Conservation (phyloP, 768 basidiomycete species). For the Dictyophora rubrovolvata region DNA sequence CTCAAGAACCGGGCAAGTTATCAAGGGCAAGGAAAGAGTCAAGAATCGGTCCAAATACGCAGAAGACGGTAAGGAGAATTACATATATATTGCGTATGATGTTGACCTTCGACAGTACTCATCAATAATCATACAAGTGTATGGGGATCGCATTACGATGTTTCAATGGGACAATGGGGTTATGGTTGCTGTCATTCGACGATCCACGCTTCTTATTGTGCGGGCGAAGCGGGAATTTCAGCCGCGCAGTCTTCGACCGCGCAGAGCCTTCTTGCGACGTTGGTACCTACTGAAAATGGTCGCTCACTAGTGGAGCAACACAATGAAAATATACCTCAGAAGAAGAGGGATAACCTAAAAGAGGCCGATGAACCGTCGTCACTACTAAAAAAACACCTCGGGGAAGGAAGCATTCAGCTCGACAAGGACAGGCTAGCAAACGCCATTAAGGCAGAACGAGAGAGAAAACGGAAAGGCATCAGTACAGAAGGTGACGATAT, state of each 20-base stretch:
- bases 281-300: slow-evolving; percentile 19
- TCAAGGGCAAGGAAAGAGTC: slow-evolving; percentile 85
- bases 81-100: slow-evolving; percentile 2
- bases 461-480: slow-evolving; percentile 63
- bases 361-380: slow-evolving; percentile 28
- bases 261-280: slow-evolving; percentile 47
- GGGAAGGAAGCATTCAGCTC: slow-evolving; percentile 71
- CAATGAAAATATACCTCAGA: slow-evolving; percentile 9
- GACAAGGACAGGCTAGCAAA: slow-evolving; percentile 59
- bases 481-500: slow-evolving; percentile 45
- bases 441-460: slow-evolving; percentile 55
- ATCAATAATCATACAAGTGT: slow-evolving; percentile 89
- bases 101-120: slow-evolving; percentile 42
- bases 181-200: slow-evolving; percentile 90
- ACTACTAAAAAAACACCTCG: slow-evolving; percentile 69
- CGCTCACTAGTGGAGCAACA: slow-evolving; percentile 4
- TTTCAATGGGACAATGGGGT: slow-evolving; percentile 68
- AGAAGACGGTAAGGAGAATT: slow-evolving; percentile 72
- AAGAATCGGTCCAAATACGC: slow-evolving; percentile 89
- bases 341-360: slow-evolving; percentile 21
- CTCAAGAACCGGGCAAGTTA: slow-evolving; percentile 78
- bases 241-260: slow-evolving; percentile 70
- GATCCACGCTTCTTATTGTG: slow-evolving; percentile 83
- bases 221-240: slow-evolving; percentile 75
- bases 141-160: slow-evolving; percentile 97